Evolutionary conservation across 768 basidiomycete species (phyloP).

Genomic region (Xanthoconium stramineum): DNA sequence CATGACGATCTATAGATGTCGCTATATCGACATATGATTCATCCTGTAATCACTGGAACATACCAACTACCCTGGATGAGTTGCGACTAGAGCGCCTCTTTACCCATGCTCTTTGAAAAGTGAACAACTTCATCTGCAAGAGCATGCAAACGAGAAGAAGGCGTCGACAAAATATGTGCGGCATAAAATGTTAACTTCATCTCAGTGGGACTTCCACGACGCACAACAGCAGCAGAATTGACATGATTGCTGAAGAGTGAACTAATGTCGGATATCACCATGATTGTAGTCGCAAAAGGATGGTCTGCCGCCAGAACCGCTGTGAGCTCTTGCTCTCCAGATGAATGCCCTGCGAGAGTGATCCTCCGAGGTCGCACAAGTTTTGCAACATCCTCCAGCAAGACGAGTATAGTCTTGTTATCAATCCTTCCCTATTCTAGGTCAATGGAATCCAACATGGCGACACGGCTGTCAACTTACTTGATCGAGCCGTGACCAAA

Average conservation of each 20-base stretch:
- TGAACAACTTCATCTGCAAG: conserved; percentile 42
- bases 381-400: conserved; percentile 53
- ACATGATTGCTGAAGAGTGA: conserved; percentile 15
- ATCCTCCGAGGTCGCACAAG: conserved; percentile 50
- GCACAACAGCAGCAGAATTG: background rate
- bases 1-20: background rate
- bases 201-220: conserved; percentile 34
- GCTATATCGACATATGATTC: background rate
- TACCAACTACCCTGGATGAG: background rate
- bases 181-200: conserved; percentile 72
- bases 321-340: background rate
- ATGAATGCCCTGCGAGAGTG: background rate
- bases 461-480: conserved; percentile 13
- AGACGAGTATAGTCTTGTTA: conserved; percentile 44
- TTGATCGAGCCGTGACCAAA: conserved; percentile 63
- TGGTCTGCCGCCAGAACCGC: conserved; percentile 8
- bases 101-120: conserved; percentile 25
- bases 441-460: conserved; percentile 7
- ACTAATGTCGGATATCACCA: conserved; percentile 27
- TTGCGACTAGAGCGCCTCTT: conserved; percentile 9
- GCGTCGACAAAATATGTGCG: conserved; percentile 54
- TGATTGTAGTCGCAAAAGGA: conserved; percentile 13
- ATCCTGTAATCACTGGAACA: background rate
- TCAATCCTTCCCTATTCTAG: conserved; percentile 31
- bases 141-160: conserved; percentile 37